phyloP scores from a whole-genome alignment of 176 grass and related monocot species.

The Tillandsia leiboldiana region DNA sequence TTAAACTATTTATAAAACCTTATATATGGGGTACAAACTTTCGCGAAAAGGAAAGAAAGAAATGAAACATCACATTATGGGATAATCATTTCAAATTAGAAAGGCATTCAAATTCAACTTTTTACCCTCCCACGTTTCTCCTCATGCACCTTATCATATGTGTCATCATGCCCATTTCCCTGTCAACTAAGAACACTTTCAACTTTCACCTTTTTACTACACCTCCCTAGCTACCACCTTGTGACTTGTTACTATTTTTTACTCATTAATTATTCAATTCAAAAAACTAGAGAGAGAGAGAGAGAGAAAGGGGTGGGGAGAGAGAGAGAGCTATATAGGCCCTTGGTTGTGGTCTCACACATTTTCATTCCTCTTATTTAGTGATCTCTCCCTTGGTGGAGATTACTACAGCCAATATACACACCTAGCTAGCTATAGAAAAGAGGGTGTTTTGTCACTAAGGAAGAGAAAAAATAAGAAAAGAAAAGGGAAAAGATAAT shows the following conservation, averaged over 20 bases:
- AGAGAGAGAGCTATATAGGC: not conserved
- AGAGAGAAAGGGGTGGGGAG: conserved; percentile 9
- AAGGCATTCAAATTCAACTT: conserved; percentile 71
- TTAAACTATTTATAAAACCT: not conserved
- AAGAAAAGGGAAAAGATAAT: conserved; percentile 23
- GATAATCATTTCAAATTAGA: conserved; percentile 86
- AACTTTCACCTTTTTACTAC: conserved; percentile 43
- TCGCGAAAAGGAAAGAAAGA: not conserved
- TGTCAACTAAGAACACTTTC: conserved; percentile 11
- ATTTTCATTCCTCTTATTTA: conserved; percentile 35
- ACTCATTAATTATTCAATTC: conserved; percentile 17
- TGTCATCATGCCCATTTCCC: conserved; percentile 38
- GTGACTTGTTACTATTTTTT: not conserved
- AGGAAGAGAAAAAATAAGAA: conserved; percentile 7
- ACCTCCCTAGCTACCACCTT: conserved; percentile 6
- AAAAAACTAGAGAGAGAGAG: conserved; percentile 7
- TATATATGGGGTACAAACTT: not conserved
- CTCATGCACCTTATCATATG: conserved; percentile 56
- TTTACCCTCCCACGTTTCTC: conserved; percentile 9
- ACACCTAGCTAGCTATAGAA: conserved; percentile 34
- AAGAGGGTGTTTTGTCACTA: conserved; percentile 46
- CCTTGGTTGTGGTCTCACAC: not conserved
- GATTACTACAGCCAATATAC: conserved; percentile 15
- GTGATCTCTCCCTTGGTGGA: too few species aligned
- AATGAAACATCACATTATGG: conserved; percentile 53